Base-by-base conservation (phyloP, 495 filamentous ascomycete genomes). In the Penicillium steckii region DNA sequence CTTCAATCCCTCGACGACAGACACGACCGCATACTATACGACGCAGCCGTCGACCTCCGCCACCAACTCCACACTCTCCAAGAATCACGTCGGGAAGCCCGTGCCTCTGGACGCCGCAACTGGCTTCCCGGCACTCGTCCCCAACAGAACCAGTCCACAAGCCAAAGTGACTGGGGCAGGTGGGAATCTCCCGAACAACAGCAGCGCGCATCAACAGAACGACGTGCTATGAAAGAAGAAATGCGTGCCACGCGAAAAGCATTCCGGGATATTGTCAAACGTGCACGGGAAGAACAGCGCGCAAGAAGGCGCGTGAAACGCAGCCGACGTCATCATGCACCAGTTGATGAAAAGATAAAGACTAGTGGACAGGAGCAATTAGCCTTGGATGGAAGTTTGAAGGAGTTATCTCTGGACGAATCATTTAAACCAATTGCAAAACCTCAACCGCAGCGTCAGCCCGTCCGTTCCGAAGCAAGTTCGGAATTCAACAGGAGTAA, bases 121-220 rank as follows among this genome's bases (percentile, higher is more conserved):
- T 72, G 70, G 70, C 53, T 62, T 13, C 32, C 47, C 17, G 66
- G 61, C 4, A 60, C 54, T 50, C 48, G 56, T 22, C 50, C 56
- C 8, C 59, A 63, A 26, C 52, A 53, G 17, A 46, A 26, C 8
- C 40, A 49, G 13, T 15, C 27, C 22, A 23, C 48, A 6, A 29
- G 51, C 29, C 42, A 57, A 15, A 60, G 41, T 15, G 60, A 68
- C 37, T 70, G 72, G 69, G 66, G 72, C 3, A 64, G 71, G 19
- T 74, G 72, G 72, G 71, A 75, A 32, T 70, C 68, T 0, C 71
- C 74, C 1, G 65, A 70, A 15, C 65, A 72, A 32, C 65, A 69
- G 9, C 59, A 68, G 32, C 66, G 65, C 7, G 65, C 67, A 15
- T 54, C 57, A 21, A 53, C 56, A 0, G 69, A 73, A n/a, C 58